phyloP scores from a whole-genome alignment of 164 flowering plant species.

The Chimonanthus salicifolius region DNA sequence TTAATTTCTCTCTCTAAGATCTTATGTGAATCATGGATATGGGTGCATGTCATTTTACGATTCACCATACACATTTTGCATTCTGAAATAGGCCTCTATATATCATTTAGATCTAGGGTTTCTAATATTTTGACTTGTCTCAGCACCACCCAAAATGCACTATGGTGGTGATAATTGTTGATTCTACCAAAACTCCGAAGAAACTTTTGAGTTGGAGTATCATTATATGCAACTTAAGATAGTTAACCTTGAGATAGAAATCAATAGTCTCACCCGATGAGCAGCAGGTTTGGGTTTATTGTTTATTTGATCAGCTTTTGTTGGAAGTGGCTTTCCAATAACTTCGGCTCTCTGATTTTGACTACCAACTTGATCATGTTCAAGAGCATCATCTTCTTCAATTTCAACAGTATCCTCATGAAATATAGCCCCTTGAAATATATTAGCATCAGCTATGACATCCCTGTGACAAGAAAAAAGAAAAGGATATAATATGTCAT shows the following conservation, averaged over 20 bases:
- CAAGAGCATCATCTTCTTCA: slow-evolving; percentile 34
- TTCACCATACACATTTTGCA: too few relatives aligned
- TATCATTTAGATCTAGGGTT: too few relatives aligned
- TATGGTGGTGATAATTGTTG: neutral
- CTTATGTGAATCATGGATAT: too few relatives aligned
- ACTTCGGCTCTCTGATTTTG: slow-evolving; percentile 32
- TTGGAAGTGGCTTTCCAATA: slow-evolving; percentile 32
- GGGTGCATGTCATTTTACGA: too few relatives aligned
- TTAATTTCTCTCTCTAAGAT: too few relatives aligned
- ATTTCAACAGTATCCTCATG: slow-evolving; percentile 58
- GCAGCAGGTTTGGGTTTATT: slow-evolving; percentile 77
- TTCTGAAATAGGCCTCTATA: too few relatives aligned
- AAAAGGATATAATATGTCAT: slow-evolving; percentile 4
- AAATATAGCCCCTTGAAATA: slow-evolving; percentile 93
- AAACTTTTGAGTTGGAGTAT: too few relatives aligned
- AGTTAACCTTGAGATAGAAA: neutral
- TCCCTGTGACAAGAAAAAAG: slow-evolving; percentile 37
- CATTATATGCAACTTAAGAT: neutral
- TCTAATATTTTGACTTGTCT: too few relatives aligned
- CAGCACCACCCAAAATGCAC: neutral
- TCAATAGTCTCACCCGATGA: slow-evolving; percentile 54
- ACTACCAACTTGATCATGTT: slow-evolving; percentile 25
- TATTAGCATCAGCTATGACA: slow-evolving; percentile 85
- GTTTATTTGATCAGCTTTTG: slow-evolving; percentile 41
- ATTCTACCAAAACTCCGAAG: neutral